phyloP scores from a whole-genome alignment of 1,284 basidiomycete species.

The Ganoderma sp. region DNA sequence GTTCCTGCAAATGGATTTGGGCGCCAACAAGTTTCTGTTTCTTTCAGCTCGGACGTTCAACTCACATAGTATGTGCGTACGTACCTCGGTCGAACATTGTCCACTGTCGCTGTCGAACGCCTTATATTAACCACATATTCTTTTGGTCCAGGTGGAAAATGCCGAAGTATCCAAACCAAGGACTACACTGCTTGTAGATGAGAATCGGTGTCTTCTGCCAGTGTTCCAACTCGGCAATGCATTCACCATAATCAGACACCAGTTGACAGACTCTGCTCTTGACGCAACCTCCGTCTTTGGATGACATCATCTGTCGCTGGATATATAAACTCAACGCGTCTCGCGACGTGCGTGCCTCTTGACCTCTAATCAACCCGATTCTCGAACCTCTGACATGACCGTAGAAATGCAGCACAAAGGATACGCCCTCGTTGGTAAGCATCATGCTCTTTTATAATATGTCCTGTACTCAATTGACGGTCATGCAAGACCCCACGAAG shows the following conservation, averaged over 20 bases:
- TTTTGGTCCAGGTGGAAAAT: no score
- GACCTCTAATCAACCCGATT: not conserved
- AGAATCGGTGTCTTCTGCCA: not conserved
- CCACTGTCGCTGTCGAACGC: no score
- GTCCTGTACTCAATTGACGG: not conserved
- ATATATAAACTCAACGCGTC: not conserved
- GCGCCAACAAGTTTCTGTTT: no score
- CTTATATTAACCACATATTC: no score
- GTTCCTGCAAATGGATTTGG: no score
- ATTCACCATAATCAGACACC: not conserved
- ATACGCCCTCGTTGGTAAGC: constrained; percentile 28
- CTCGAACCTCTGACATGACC: not conserved
- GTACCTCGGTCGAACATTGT: no score
- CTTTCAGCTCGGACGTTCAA: no score
- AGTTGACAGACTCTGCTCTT: not conserved
- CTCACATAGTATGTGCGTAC: no score
- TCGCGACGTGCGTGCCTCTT: not conserved
- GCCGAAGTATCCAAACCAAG: no score
- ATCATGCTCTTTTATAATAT: constrained; percentile 2
- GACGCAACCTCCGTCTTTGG: not conserved
- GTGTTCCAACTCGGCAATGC: not conserved
- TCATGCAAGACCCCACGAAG: constrained; percentile 31
- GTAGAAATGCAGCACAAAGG: constrained; percentile 31
- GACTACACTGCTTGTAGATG: not conserved
- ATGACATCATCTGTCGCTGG: not conserved